Evolutionary conservation across 176 grass and related monocot species (phyloP), one percentile per base, ranked within the genome.

Genomic region (Hordeum marinum): DNA sequence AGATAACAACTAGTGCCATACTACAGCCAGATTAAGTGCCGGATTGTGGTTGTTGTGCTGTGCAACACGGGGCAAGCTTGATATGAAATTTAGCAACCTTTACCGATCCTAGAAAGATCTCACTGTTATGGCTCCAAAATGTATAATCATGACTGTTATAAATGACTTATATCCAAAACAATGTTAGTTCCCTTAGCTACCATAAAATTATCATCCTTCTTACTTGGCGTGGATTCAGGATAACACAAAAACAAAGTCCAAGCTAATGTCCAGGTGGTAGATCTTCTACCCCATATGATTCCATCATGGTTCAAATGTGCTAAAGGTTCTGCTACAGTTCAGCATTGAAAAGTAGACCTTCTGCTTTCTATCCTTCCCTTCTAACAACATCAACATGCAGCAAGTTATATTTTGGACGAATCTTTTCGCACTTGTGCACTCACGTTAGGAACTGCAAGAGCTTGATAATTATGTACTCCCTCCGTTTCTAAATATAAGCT

Each of bases 401-500:
- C 23, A 29, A 63, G 77, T 79, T 42, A 48, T 5, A 20, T 75
- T 75, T 52, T 75, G 8, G 4, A 75, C 8, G 5, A 27, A 79
- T 20, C 76, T 29, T 29, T 63, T 79, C 14, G 17, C 9, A 79
- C 42, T 8, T 4, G 3, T 25, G 9, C 15, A 10, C 25, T 25
- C 21, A 2, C 43, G 58, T 42, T 2, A 14, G 24, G 18, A 31
- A 63, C 26, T 76, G 25, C 35, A 72, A 71, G 27, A 70, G 17
- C 48, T 46, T 57, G 61, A 84, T 27, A 83, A 65, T 80, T 63
- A 82, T 20, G 23, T 11, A n/a, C n/a, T n/a, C n/a, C n/a, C n/a
- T n/a, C n/a, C n/a, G n/a, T n/a, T n/a, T n/a, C n/a, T n/a, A n/a
- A n/a, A n/a, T n/a, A n/a, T n/a, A n/a, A n/a, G n/a, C n/a, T n/a